Evolutionary conservation across 768 basidiomycete genomes (phyloP).

Genomic region (Cystoderma amianthinum): DNA sequence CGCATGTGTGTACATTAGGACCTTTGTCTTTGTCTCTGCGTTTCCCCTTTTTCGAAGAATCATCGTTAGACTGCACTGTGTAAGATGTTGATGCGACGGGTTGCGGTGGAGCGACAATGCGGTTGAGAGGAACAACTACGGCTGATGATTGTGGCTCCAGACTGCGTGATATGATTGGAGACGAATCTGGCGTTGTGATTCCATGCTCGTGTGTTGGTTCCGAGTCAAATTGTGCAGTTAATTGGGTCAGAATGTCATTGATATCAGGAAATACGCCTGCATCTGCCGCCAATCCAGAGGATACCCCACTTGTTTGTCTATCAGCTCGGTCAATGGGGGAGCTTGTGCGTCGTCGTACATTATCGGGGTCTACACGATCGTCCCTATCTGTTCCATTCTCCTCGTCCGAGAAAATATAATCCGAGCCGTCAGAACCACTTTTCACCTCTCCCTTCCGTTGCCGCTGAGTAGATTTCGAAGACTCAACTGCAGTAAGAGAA

Average conservation of each 20-base stretch:
- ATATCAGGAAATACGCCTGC: slow-evolving; percentile 64
- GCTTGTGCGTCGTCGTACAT: slow-evolving; percentile 18
- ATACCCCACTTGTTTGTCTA: slow-evolving; percentile 20
- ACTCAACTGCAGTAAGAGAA: slow-evolving; percentile 58
- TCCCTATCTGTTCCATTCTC: slow-evolving; percentile 39
- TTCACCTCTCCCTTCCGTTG: slow-evolving; percentile 26
- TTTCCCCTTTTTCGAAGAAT: background rate
- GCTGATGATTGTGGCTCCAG: slow-evolving; percentile 18
- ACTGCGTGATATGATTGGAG: slow-evolving; percentile 38
- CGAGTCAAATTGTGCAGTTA: slow-evolving; percentile 63
- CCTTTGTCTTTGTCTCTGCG: slow-evolving; percentile 38
- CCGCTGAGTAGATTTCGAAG: slow-evolving; percentile 20
- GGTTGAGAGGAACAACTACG: slow-evolving; percentile 29
- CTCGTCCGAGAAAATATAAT: slow-evolving; percentile 47
- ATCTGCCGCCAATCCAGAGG: slow-evolving; percentile 39
- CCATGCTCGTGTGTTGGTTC: slow-evolving; percentile 37
- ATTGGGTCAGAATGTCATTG: slow-evolving; percentile 69
- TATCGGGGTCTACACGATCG: slow-evolving; percentile 19
- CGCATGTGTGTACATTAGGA: slow-evolving; percentile 55
- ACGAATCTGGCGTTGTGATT: slow-evolving; percentile 37
- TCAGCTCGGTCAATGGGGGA: slow-evolving; percentile 26
- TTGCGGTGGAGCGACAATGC: slow-evolving; percentile 22
- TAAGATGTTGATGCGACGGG: slow-evolving; percentile 48
- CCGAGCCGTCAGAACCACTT: slow-evolving; percentile 41
- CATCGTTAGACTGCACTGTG: slow-evolving; percentile 15